Conservation (phyloP, 768 basidiomycete genomes). For the Leccinum rimulosum region DNA sequence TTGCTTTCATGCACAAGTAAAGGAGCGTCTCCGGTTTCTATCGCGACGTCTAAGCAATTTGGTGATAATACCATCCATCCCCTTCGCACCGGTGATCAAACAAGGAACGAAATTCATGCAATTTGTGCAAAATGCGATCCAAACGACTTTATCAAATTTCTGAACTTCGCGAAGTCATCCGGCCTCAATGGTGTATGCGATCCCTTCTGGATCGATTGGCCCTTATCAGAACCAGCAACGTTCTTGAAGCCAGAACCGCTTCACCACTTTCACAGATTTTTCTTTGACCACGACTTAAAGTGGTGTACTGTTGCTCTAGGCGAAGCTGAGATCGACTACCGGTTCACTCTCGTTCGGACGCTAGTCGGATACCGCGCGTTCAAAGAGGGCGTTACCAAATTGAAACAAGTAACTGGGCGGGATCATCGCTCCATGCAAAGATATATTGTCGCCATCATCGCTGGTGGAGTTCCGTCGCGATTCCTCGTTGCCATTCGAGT, state of each 20-base stretch:
- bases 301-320: background rate
- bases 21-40: no score
- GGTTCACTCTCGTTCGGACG: background rate
- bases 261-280: background rate
- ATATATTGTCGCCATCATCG: background rate
- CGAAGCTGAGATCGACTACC: background rate
- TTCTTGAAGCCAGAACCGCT: background rate
- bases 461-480: background rate
- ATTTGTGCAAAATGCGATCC: no score
- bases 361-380: background rate
- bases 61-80: no score
- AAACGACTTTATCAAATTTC: no score
- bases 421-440: background rate
- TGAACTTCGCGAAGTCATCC: no score
- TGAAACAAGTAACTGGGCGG: background rate
- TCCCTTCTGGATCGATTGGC: background rate
- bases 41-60: no score
- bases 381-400: background rate
- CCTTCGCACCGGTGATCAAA: no score
- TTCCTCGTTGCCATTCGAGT: background rate
- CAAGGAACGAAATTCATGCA: no score
- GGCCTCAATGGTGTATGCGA: no score
- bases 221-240: background rate
- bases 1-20: no score
- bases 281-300: background rate